phyloP scores from a whole-genome alignment of 768 basidiomycete species.

The Sarcodon aspratus region DNA sequence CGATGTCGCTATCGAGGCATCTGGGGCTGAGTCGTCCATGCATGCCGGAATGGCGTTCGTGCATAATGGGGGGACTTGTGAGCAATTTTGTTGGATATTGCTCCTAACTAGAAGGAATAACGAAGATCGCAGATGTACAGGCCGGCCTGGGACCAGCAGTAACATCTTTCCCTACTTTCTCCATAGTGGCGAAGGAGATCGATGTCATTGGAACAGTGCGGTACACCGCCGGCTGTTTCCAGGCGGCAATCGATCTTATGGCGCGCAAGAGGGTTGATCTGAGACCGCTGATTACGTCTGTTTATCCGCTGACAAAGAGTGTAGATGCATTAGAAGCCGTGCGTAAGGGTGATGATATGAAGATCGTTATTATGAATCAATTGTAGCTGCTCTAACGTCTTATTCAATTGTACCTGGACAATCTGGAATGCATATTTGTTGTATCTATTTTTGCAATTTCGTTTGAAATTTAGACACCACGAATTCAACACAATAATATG shows the following conservation, averaged over 20 bases:
- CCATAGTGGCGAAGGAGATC: conserved; percentile 10
- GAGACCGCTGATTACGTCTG: conserved; percentile 8
- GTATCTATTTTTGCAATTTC: not conserved
- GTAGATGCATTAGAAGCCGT: conserved; percentile 10
- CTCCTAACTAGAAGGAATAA: too few species aligned
- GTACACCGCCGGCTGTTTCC: conserved; percentile 11
- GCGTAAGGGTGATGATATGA: conserved; percentile 9
- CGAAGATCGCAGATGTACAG: conserved; percentile 6
- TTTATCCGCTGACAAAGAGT: conserved; percentile 8
- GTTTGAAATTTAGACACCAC: not conserved
- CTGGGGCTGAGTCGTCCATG: conserved; percentile 10
- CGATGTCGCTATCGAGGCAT: conserved; percentile 10
- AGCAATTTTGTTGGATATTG: not conserved
- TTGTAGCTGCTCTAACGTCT: not conserved
- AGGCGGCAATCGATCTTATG: conserved; percentile 9
- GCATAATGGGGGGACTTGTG: conserved; percentile 10
- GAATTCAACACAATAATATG: not conserved
- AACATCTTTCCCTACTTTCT: conserved; percentile 9
- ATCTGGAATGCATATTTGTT: not conserved
- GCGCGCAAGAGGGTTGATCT: conserved; percentile 7
- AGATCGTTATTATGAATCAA: conserved; percentile 13
- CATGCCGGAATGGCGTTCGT: conserved; percentile 10
- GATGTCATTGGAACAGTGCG: conserved; percentile 10
- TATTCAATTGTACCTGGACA: not conserved
- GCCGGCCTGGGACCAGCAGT: conserved; percentile 10